phyloP scores from a whole-genome alignment of 2,329 filamentous ascomycete species.

The Microsporum ferrugineum region DNA sequence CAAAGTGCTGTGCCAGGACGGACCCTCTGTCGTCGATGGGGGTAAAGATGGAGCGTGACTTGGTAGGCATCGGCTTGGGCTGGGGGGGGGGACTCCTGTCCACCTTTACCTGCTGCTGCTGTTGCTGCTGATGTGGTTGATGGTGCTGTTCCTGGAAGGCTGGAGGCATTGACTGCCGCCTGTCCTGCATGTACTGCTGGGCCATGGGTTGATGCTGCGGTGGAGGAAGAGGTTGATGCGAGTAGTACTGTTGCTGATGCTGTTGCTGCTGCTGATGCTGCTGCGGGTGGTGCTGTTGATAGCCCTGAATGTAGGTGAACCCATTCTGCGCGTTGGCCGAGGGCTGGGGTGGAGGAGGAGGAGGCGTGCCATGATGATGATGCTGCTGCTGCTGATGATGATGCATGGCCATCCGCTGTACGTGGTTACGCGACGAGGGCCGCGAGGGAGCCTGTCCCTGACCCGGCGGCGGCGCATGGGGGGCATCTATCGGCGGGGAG shows the following conservation, averaged over 20 bases:
- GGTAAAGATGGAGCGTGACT: constrained; percentile 89
- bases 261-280: constrained; percentile 3
- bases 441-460: constrained; percentile 66
- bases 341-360: not conserved
- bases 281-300: constrained; percentile 18
- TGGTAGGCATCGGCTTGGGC: constrained; percentile 54
- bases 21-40: constrained; percentile 90
- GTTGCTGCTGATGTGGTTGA: constrained; percentile 41
- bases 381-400: constrained; percentile 53
- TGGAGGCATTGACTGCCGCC: constrained; percentile 61
- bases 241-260: constrained; percentile 3
- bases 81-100: constrained; percentile 38
- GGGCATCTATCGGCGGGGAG: constrained; percentile 62
- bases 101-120: constrained; percentile 34
- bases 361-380: constrained; percentile 40
- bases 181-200: constrained; percentile 64
- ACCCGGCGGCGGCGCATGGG: constrained; percentile 66
- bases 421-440: constrained; percentile 68
- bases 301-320: not conserved
- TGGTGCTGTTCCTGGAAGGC: constrained; percentile 48
- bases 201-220: constrained; percentile 34
- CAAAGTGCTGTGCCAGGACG: constrained; percentile 72
- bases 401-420: constrained; percentile 62
- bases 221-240: constrained; percentile 15
- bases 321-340: not conserved